Evolutionary conservation across 371 early-diverging fungal genomes (phyloP), one percentile per base, ranked within the genome.

Genomic region (Catenaria anguillulae): DNA sequence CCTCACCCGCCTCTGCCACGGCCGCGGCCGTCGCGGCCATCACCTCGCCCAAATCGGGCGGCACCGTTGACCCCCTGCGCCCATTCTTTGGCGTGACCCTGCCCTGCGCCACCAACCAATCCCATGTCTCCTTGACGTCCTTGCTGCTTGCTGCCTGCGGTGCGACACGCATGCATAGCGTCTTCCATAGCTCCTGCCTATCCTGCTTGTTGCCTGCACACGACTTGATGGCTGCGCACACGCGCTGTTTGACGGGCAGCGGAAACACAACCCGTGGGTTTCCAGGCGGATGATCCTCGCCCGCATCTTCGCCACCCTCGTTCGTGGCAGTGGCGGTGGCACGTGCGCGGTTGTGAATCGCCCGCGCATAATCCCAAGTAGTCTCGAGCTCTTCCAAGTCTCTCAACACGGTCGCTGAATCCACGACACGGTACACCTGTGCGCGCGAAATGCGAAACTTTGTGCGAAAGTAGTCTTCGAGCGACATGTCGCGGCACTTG

Each of bases 181-280:
- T n/a, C n/a, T 13, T 24, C 52, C 52, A 50, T 13, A 50, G 15
- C 29, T 29, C 29, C 52, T 50, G 52, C 6, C 52, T 26, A 31
- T 50, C 52, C 29, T 17, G 29, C 5, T 17, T 26, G 29, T 26
- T 29, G 52, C 23, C 12, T 8, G 52, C 52, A 17, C 24, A 17
- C 1, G 26, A 8, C 52, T 50, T 50, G 52, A 50, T 50, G 2
- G 52, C 31, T 8, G 52, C 52, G 4, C 52, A 50, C 2, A 50
- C 52, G 26, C 52, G 52, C 52, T 50, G 52, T 31, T 50, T 50
- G 52, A 50, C 19, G 52, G 52, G 52, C 6, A 50, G 26, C 52
- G 52, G 52, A 8, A 29, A n/a, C n/a, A 17, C 17, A 40, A 40
- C 17, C 40, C 40, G 40, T 17, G 40, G 10, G 40, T 40, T 10